Percentiles rank a stretch among this genome's conserved stretches.
phyloP scores from a whole-genome alignment of 768 basidiomycete species.

The Infundibulicybe gibba region DNA sequence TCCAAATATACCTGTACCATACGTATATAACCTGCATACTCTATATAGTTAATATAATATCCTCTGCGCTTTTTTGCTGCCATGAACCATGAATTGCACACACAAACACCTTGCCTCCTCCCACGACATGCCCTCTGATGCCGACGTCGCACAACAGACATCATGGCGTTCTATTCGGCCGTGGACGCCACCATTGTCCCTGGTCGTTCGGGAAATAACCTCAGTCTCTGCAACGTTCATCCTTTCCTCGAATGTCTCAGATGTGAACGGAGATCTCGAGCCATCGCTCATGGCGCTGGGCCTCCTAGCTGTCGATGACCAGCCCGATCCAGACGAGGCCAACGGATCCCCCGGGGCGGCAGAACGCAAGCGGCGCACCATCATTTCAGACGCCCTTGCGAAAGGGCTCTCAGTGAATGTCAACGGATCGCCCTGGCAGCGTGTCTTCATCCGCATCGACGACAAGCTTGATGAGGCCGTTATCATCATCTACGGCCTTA shows the following conservation, averaged over 20 bases:
- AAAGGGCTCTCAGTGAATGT: slow-evolving; percentile 79
- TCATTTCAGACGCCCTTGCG: slow-evolving; percentile 65
- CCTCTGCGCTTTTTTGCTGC: too few relatives aligned
- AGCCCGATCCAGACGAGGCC: slow-evolving; percentile 29
- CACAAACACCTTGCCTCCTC: background rate
- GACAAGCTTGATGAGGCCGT: slow-evolving; percentile 84
- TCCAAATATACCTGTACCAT: too few relatives aligned
- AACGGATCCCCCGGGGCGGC: slow-evolving; percentile 20
- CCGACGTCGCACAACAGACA: slow-evolving; percentile 16
- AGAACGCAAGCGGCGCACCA: slow-evolving; percentile 27
- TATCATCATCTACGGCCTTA: slow-evolving; percentile 86
- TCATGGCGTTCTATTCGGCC: slow-evolving; percentile 75
- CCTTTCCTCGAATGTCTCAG: slow-evolving; percentile 51
- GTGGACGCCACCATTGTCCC: slow-evolving; percentile 68
- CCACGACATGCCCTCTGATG: slow-evolving; percentile 21
- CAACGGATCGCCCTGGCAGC: slow-evolving; percentile 75
- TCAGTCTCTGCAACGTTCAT: slow-evolving; percentile 84
- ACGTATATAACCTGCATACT: too few relatives aligned
- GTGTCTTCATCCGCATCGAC: slow-evolving; percentile 75
- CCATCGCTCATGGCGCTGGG: slow-evolving; percentile 39
- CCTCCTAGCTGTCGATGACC: slow-evolving; percentile 25
- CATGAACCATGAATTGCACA: too few relatives aligned
- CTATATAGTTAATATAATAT: too few relatives aligned
- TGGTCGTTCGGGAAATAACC: slow-evolving; percentile 76
- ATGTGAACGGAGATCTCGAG: slow-evolving; percentile 31